Evolutionary conservation across 345 rosid genomes (phyloP).

Genomic region (Lepidium aucheri): DNA sequence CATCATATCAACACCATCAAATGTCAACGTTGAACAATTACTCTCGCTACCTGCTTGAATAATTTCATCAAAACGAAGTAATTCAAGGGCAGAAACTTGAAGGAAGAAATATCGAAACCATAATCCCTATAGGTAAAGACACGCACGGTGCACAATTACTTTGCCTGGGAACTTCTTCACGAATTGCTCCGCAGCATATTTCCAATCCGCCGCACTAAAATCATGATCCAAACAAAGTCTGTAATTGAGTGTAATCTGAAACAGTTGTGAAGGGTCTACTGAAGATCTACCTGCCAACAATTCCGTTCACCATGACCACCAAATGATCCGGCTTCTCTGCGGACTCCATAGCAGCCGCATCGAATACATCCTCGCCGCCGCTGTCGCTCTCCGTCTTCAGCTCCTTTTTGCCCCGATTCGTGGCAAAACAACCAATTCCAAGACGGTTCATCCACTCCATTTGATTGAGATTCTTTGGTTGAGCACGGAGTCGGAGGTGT

Average conservation of each 20-base stretch:
- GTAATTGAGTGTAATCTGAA: background rate
- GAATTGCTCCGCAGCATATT: conserved; percentile 81
- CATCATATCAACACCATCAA: conserved; percentile 90
- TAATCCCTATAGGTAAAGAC: background rate
- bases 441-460: conserved; percentile 38
- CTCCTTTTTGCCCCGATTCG: conserved; percentile 12
- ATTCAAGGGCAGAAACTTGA: background rate
- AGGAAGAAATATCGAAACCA: background rate
- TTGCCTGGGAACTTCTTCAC: conserved; percentile 74
- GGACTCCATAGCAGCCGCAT: conserved; percentile 28
- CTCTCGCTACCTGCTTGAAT: conserved; percentile 69
- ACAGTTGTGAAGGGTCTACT: background rate
- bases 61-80: background rate
- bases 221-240: background rate
- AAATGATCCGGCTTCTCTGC: conserved; percentile 53
- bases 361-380: conserved; percentile 59
- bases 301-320: conserved; percentile 81
- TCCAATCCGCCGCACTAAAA: conserved; percentile 82
- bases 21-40: conserved; percentile 67
- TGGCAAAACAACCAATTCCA: conserved; percentile 45
- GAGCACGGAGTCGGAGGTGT: background rate
- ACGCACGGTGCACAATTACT: conserved; percentile 85
- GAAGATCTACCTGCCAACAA: conserved; percentile 55
- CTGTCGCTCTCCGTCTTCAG: conserved; percentile 49
- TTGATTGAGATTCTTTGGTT: conserved; percentile 8